Percentiles rank a stretch among this genome's conserved stretches.
These are phyloP conservation scores for Claviceps sp. DNA, from an alignment of 2,329 filamentous ascomycete genomes.

Conservation along the genomic window DNA sequence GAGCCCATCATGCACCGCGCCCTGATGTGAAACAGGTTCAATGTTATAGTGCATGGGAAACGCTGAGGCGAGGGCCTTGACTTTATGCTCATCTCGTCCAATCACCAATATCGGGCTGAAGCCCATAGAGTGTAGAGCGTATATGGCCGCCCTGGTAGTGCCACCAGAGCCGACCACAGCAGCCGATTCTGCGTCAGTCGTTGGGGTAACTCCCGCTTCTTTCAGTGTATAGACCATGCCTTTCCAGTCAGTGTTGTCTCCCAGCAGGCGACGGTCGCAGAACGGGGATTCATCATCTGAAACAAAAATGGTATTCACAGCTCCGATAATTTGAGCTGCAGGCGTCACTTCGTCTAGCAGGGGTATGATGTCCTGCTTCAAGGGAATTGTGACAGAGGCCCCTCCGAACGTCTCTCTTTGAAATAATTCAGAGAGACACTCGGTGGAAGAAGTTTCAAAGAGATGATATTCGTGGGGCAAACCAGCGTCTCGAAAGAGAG, in stretches of 20 bases:
- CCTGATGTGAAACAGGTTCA: constrained; percentile 39
- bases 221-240: constrained; percentile 77
- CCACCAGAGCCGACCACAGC: constrained; percentile 86
- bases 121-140: constrained; percentile 69
- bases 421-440: constrained; percentile 52
- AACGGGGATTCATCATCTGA: constrained; percentile 19
- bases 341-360: constrained; percentile 68
- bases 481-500: constrained; percentile 61
- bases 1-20: constrained; percentile 33
- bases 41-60: constrained; percentile 68
- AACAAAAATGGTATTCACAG: constrained; percentile 85
- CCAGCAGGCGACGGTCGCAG: constrained; percentile 46
- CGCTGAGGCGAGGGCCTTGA: constrained; percentile 50
- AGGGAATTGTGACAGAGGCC: constrained; percentile 86
- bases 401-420: constrained; percentile 68
- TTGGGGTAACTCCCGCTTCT: constrained; percentile 45
- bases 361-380: constrained; percentile 79
- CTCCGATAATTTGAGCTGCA: constrained; percentile 72
- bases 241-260: constrained; percentile 92
- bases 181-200: constrained; percentile 32
- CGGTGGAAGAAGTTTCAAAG: constrained; percentile 57
- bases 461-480: constrained; percentile 72
- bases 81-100: constrained; percentile 59
- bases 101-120: constrained; percentile 80
- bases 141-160: constrained; percentile 83